Evolutionary conservation across 306 rosid genomes (phyloP).

Genomic region (Citrullus colocynthis): DNA sequence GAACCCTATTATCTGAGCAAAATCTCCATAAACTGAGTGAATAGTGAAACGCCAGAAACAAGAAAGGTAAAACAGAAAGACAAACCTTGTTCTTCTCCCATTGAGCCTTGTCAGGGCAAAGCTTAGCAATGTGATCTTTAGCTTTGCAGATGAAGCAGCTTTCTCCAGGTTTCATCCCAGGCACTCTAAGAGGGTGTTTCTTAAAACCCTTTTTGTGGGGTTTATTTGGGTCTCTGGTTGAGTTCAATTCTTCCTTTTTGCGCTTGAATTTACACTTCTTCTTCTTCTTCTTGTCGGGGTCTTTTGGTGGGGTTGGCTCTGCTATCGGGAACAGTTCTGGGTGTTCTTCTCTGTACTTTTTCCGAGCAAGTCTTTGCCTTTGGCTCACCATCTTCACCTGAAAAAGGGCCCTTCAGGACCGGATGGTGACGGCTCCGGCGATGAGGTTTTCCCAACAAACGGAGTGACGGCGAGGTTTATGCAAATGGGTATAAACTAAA

Average conservation of each 20-base stretch:
- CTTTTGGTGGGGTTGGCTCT: slow-evolving; percentile 43
- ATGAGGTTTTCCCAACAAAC: background rate
- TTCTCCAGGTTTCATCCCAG: slow-evolving; percentile 96
- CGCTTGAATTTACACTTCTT: slow-evolving; percentile 31
- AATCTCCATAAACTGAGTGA: background rate
- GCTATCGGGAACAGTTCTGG: slow-evolving; percentile 38
- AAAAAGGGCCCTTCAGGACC: background rate
- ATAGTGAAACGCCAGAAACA: background rate
- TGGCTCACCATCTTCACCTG: slow-evolving; percentile 53
- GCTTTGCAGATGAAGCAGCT: slow-evolving; percentile 73
- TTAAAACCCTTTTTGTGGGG: slow-evolving; percentile 18
- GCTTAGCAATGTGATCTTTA: slow-evolving; percentile 66
- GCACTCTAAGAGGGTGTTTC: slow-evolving; percentile 67
- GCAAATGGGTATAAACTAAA: background rate
- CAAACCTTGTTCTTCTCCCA: slow-evolving; percentile 71
- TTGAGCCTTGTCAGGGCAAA: slow-evolving; percentile 51
- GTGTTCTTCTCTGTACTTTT: slow-evolving; percentile 33
- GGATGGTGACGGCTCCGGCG: background rate
- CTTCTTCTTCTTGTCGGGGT: slow-evolving; percentile 36
- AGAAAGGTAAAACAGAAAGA: background rate
- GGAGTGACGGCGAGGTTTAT: background rate
- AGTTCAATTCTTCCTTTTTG: slow-evolving; percentile 22
- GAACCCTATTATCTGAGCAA: background rate
- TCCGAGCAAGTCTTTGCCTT: slow-evolving; percentile 66
- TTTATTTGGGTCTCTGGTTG: slow-evolving; percentile 16